These are phyloP conservation scores for Zymoseptoria brevis DNA, from an alignment of 2,329 filamentous ascomycete genomes.

Conservation along the genomic window DNA sequence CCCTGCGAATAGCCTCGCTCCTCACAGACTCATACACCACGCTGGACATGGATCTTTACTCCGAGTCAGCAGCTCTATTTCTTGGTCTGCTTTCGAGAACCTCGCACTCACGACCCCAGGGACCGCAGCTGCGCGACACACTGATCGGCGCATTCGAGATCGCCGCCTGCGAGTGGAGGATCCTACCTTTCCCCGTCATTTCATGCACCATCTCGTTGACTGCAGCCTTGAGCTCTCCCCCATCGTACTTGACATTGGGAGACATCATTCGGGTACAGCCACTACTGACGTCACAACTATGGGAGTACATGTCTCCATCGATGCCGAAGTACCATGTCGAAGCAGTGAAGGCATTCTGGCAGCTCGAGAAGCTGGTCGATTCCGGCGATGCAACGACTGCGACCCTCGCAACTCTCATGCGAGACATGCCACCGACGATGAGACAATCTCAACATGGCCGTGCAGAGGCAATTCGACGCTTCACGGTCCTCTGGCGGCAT, in stretches of 20 bases:
- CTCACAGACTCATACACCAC: not conserved
- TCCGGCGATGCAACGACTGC: slow-evolving; percentile 15
- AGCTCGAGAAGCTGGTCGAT: slow-evolving; percentile 52
- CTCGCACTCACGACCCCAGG: not conserved
- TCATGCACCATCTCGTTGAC: slow-evolving; percentile 18
- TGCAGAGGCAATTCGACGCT: slow-evolving; percentile 59
- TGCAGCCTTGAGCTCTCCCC: slow-evolving; percentile 1
- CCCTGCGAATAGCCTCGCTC: not conserved
- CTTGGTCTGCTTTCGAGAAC: slow-evolving; percentile 5
- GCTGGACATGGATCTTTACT: slow-evolving; percentile 4
- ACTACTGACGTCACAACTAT: slow-evolving; percentile 63
- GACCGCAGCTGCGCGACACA: not conserved
- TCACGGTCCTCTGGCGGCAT: slow-evolving; percentile 76
- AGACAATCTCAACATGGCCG: not conserved
- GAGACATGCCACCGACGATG: not conserved
- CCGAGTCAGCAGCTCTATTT: slow-evolving; percentile 2
- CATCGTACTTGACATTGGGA: slow-evolving; percentile 15
- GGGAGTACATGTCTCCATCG: slow-evolving; percentile 71
- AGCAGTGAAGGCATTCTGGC: slow-evolving; percentile 77
- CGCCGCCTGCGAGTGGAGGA: not conserved
- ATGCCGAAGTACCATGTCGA: slow-evolving; percentile 93
- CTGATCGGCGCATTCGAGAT: slow-evolving; percentile 1
- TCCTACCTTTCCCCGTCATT: slow-evolving; percentile 16
- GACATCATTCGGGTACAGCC: slow-evolving; percentile 57
- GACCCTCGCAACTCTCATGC: slow-evolving; percentile 11